Conservation (phyloP, 108 stramenopile species). For the Aurantiochytrium sp. region DNA sequence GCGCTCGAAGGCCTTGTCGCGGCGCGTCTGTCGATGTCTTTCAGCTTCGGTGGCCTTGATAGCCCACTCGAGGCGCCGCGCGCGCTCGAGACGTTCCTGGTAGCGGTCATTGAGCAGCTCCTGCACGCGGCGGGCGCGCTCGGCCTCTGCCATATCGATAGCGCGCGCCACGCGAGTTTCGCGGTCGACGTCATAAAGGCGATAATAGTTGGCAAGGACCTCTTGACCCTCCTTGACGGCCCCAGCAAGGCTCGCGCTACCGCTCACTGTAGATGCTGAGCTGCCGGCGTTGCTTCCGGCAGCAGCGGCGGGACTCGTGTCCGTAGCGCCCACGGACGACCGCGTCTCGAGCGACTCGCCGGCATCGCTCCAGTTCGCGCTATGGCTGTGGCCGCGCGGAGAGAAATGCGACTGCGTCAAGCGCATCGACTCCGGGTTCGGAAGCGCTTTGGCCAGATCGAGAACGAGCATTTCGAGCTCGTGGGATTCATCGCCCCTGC, state of each 20-base stretch:
- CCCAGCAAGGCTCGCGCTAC: no score
- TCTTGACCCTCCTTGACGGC: not conserved
- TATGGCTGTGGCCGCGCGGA: not conserved
- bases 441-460: slow-evolving; percentile 10
- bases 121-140: not conserved
- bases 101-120: not conserved
- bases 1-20: slow-evolving; percentile 6
- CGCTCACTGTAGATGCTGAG: no score
- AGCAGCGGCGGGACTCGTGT: not conserved
- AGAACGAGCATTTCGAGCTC: not conserved
- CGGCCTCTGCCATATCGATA: not conserved
- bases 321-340: not conserved
- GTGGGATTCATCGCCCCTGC: not conserved
- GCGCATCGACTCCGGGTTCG: not conserved
- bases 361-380: not conserved
- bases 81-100: not conserved
- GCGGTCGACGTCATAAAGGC: not conserved
- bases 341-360: not conserved
- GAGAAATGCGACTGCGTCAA: not conserved
- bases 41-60: slow-evolving; percentile 10
- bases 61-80: slow-evolving; percentile 13
- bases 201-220: not conserved
- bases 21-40: not conserved
- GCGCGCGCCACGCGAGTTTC: not conserved
- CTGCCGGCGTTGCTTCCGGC: not conserved